Evolutionary conservation across 1,139 yeast genomes (phyloP).

Genomic region (Tardiomyces digboiensis): DNA sequence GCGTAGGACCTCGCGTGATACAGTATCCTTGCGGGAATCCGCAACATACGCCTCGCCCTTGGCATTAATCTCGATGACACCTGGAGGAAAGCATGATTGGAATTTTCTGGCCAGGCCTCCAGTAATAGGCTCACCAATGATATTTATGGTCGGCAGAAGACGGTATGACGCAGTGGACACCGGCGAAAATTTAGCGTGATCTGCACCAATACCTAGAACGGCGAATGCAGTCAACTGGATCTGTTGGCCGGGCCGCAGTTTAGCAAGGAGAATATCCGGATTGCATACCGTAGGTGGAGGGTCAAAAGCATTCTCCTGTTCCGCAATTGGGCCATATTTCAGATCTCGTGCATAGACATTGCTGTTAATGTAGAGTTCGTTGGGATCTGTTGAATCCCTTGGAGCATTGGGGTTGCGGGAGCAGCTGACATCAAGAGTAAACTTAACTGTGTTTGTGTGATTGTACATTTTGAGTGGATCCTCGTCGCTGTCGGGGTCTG

Average conservation of each 20-base stretch:
- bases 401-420: slow-evolving; percentile 81
- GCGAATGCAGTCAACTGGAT: slow-evolving; percentile 87
- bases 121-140: slow-evolving; percentile 52
- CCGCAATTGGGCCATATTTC: slow-evolving; percentile 87
- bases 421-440: slow-evolving; percentile 74
- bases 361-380: slow-evolving; percentile 71
- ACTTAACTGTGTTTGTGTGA: slow-evolving; percentile 74
- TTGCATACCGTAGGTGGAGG: slow-evolving; percentile 28
- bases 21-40: slow-evolving; percentile 92
- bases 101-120: slow-evolving; percentile 75
- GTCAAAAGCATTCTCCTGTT: slow-evolving; percentile 40
- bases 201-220: slow-evolving; percentile 83
- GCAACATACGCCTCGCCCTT: slow-evolving; percentile 69
- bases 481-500: slow-evolving; percentile 41
- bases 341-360: slow-evolving; percentile 84
- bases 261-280: slow-evolving; percentile 84
- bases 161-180: slow-evolving; percentile 97
- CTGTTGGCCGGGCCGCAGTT: slow-evolving; percentile 95
- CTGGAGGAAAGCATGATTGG: slow-evolving; percentile 86
- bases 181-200: slow-evolving; percentile 96
- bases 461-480: slow-evolving; percentile 22
- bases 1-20: slow-evolving; percentile 90
- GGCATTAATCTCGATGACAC: slow-evolving; percentile 71
- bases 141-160: slow-evolving; percentile 83
- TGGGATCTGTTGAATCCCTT: slow-evolving; percentile 70